Conservation (phyloP, 306 rosid genomes). For the Medicago lupulina region DNA sequence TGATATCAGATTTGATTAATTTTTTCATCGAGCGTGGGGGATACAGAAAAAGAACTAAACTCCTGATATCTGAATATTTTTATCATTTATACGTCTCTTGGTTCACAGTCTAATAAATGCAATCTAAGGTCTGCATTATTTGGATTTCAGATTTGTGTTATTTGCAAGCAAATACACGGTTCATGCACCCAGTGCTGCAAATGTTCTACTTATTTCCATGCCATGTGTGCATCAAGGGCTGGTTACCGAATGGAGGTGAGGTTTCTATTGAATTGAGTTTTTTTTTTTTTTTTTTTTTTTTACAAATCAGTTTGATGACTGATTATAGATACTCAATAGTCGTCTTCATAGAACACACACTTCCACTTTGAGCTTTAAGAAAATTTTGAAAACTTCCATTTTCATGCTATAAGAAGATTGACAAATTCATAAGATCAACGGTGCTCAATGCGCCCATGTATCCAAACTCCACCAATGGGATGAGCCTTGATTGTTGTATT, state of each 20-base stretch:
- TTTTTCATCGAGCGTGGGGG: too few relatives aligned
- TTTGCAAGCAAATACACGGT: slow-evolving; percentile 98
- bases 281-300: slow-evolving; percentile 20
- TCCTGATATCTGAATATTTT: slow-evolving; percentile 32
- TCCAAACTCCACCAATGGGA: background rate
- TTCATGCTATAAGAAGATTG: slow-evolving; percentile 3
- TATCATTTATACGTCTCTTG: slow-evolving; percentile 33
- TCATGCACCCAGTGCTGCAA: slow-evolving; percentile 99
- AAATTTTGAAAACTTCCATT: background rate
- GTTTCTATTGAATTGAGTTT: slow-evolving; percentile 20
- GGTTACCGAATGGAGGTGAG: slow-evolving; percentile 99
- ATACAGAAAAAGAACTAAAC: slow-evolving; percentile 34
- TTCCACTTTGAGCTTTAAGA: slow-evolving; percentile 23
- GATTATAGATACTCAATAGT: background rate
- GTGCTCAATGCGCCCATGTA: background rate
- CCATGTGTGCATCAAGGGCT: slow-evolving; percentile 99
- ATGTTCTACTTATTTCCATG: slow-evolving; percentile 99
- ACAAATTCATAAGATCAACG: slow-evolving; percentile 8
- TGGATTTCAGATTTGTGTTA: slow-evolving; percentile 91
- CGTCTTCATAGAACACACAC: slow-evolving; percentile 30
- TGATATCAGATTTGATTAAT: too few relatives aligned
- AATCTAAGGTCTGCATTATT: slow-evolving; percentile 38
- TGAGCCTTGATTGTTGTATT: slow-evolving; percentile 7
- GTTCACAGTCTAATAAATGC: slow-evolving; percentile 30
- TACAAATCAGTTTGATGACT: slow-evolving; percentile 16